Evolutionary conservation across 139 green algal genomes (phyloP), one percentile per base, ranked within the genome.

Genomic region (Microglena sp.): DNA sequence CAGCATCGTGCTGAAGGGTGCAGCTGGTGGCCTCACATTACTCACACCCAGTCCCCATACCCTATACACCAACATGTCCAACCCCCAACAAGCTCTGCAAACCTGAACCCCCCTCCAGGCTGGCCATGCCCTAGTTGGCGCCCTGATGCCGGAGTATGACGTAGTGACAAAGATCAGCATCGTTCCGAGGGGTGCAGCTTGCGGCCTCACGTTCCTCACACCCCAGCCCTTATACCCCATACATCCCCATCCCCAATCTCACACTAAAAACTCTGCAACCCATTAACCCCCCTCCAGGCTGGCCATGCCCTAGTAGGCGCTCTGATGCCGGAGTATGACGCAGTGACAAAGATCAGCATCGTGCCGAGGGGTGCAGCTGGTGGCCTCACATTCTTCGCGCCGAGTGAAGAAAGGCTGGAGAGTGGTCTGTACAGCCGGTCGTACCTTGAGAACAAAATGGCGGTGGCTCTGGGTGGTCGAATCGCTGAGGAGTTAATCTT

Each of bases 401-500:
- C 90, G 61, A 62, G 44, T 53, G 90, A 96, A 78, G 72, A 97
- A 83, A 79, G 89, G 33, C 83, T 96, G 45, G 91, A 97, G 84
- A 82, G 60, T 15, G 90, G 90, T 5, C 87, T 96, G 58, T 97
- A 97, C 87, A 79, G 45, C 60, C 77, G 85, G 30, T 88, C 70
- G 6, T 93, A 92, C 80, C 75, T 93, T 60, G 87, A 95, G 84
- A 93, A 95, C 79, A 56, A 96, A 86, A 94, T 96, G 88, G 77
- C 85, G 15, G 89, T 96, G 33, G 90, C 91, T 2, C 72, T 97
- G 70, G 91, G 91, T 43, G 91, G 91, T 45, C 91, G 94, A 33
- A 88, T 99, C 55, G 94, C 94, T 7, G 94, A 99, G 87, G 94
- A 99, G 88, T 76, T 99, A 0, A 99, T 99, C 69, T 99, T 97